Conservation (phyloP, 495 filamentous ascomycete species). For the Polyplosphaeria fusca region DNA sequence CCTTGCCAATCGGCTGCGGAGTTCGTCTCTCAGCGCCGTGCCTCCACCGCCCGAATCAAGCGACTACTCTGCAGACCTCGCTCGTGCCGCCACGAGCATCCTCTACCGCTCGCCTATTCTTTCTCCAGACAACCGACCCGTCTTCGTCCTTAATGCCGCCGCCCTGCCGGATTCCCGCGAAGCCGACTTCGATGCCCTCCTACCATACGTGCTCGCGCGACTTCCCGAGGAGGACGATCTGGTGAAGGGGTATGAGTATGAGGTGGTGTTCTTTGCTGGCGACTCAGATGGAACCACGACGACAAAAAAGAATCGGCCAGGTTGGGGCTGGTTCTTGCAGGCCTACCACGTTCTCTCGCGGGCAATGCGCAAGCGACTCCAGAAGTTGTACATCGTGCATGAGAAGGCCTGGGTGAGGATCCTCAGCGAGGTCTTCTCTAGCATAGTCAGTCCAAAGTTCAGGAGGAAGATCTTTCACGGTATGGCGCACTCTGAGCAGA, state of each 20-base stretch:
- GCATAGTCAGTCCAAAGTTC: conserved; percentile 57
- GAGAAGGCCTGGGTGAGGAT: conserved; percentile 56
- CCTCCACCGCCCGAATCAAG: conserved; percentile 38
- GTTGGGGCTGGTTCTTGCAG: conserved; percentile 58
- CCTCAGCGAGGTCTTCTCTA: conserved; percentile 55
- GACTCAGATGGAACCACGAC: conserved; percentile 41
- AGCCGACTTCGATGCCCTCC: conserved; percentile 51
- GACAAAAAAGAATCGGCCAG: conserved; percentile 47
- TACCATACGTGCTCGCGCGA: conserved; percentile 56
- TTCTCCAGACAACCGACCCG: conserved; percentile 45
- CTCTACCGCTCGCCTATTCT: conserved; percentile 52
- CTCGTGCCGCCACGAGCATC: conserved; percentile 45
- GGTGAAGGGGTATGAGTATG: conserved; percentile 50
- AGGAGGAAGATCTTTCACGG: conserved; percentile 55
- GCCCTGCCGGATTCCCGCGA: conserved; percentile 52
- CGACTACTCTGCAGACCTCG: conserved; percentile 44
- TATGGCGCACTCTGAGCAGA: conserved; percentile 27
- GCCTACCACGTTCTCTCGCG: conserved; percentile 54
- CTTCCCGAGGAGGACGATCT: conserved; percentile 55
- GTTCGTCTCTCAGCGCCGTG: conserved; percentile 31
- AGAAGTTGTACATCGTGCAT: conserved; percentile 56
- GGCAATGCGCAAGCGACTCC: conserved; percentile 52
- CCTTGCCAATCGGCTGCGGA: conserved; percentile 28
- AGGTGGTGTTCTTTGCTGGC: conserved; percentile 56
- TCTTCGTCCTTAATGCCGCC: conserved; percentile 55